phyloP scores from a whole-genome alignment of 768 basidiomycete species.

The Candolleomyces eurysporus region DNA sequence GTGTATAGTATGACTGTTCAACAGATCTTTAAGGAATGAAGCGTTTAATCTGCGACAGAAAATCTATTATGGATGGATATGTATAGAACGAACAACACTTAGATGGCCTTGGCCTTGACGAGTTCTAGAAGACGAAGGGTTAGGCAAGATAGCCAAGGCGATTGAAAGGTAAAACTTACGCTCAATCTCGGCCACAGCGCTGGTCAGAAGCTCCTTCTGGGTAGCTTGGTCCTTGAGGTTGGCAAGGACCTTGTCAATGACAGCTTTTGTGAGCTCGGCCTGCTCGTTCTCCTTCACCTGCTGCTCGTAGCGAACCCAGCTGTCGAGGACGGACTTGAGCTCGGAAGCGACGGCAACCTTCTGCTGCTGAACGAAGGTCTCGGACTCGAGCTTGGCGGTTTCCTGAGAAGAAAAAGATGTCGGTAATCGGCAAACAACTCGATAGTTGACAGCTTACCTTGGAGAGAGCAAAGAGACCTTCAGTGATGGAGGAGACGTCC shows the following conservation, averaged over 20 bases:
- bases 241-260: slow-evolving; percentile 87
- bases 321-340: slow-evolving; percentile 92
- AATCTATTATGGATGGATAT: slow-evolving; percentile 10
- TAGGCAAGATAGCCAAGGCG: neutral
- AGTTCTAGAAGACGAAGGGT: slow-evolving; percentile 51
- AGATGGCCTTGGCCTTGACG: slow-evolving; percentile 91
- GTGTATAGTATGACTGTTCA: too few relatives aligned
- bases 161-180: slow-evolving; percentile 55
- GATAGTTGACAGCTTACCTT: slow-evolving; percentile 52
- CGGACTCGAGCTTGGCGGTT: slow-evolving; percentile 86
- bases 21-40: neutral
- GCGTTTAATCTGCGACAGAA: neutral
- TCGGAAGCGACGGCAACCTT: slow-evolving; percentile 83
- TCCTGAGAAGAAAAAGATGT: slow-evolving; percentile 51
- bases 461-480: slow-evolving; percentile 88
- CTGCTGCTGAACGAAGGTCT: slow-evolving; percentile 89
- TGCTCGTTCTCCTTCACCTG: slow-evolving; percentile 97
- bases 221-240: slow-evolving; percentile 83
- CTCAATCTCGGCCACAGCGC: slow-evolving; percentile 87
- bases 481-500: slow-evolving; percentile 89
- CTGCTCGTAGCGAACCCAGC: slow-evolving; percentile 98
- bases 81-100: slow-evolving; percentile 23
- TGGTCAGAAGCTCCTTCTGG: slow-evolving; percentile 77
- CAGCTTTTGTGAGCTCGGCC: slow-evolving; percentile 80
- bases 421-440: neutral